A percentile compares a stretch with the other conserved stretches of the same genome.
phyloP scores from a whole-genome alignment of 2,329 filamentous ascomycete species.

The Aspergillus oerlinghausenensis region DNA sequence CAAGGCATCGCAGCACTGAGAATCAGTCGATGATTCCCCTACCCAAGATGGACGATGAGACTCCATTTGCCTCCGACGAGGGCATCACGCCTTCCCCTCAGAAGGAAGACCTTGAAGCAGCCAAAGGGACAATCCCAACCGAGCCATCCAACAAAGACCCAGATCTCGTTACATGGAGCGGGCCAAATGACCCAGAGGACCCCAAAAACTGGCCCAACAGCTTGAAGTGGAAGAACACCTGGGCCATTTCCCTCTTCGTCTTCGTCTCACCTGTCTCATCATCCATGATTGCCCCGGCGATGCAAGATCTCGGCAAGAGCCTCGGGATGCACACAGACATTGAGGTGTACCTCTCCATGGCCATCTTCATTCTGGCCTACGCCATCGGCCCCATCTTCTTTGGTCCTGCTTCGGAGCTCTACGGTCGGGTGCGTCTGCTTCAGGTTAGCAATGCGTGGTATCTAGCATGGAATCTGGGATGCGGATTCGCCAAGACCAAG shows the following conservation, averaged over 20 bases:
- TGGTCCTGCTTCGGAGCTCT: slow-evolving; percentile 13
- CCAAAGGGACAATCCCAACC: not conserved
- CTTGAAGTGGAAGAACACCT: not conserved
- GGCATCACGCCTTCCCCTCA: not conserved
- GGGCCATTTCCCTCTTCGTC: not conserved
- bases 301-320: not conserved
- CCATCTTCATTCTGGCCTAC: not conserved
- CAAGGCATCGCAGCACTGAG: too few species aligned
- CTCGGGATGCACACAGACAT: not conserved
- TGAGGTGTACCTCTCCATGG: not conserved
- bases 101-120: not conserved
- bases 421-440: slow-evolving; percentile 9
- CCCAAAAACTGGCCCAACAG: not conserved
- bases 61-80: not conserved
- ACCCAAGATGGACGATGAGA: not conserved
- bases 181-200: not conserved
- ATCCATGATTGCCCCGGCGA: not conserved
- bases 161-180: not conserved
- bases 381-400: slow-evolving; percentile 6
- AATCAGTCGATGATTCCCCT: not conserved
- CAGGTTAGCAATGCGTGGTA: slow-evolving; percentile 13
- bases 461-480: slow-evolving; percentile 12
- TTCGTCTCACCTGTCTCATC: not conserved
- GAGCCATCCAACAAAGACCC: not conserved
- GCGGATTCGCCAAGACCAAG: slow-evolving; percentile 43